Base-by-base conservation (phyloP, 192 early-diverging fungal species). In the Phlyctochytrium planicorne region DNA sequence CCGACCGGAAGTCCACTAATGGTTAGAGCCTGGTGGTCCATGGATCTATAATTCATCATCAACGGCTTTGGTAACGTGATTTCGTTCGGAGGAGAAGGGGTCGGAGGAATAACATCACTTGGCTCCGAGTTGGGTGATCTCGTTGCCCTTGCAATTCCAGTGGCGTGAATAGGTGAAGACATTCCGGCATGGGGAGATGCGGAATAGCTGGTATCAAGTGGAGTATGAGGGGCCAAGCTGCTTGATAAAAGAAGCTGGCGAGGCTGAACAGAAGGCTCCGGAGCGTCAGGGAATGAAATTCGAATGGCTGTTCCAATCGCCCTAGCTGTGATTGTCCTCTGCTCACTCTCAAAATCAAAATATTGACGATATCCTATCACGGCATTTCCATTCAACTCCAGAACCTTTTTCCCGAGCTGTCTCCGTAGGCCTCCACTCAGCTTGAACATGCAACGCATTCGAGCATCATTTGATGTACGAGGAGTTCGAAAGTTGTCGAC, bases 401-500 rank as follows among this genome's bases (percentile, higher is more conserved):
- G 65, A 10, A 86, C 90, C 67, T 91, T 90, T 62, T 89, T 87
- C 10, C 91, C 91, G 31, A 92, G 74, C 62, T 89, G 71, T 17
- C 91, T 75, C n/a, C 88, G 75, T 14, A 91, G 62, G 55, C 88
- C 77, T n/a, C 90, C 85, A 14, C 82, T 77, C 10, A 93, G 78
- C 35, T 83, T 79, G 69, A 85, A 91, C 69, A 93, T 78, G 55
- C 89, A 74, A 16, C 82, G 78, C 31, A 88, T 87, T 1, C 91
- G 82, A 0, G 88, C 83, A 61, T 93, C 89, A 71, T 93, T 93
- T 0, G 87, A 89, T 3, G 87, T 89, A 20, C 91, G 76, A 2
- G 90, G 90, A 4, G 90, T 89, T 3, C 91, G 81, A 61, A 93
- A 93, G 62, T 79, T 88, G 74, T 93, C 91, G 29, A 80, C 84